Evolutionary conservation across 306 rosid species (phyloP).

Genomic region (Prosopis cineraria): DNA sequence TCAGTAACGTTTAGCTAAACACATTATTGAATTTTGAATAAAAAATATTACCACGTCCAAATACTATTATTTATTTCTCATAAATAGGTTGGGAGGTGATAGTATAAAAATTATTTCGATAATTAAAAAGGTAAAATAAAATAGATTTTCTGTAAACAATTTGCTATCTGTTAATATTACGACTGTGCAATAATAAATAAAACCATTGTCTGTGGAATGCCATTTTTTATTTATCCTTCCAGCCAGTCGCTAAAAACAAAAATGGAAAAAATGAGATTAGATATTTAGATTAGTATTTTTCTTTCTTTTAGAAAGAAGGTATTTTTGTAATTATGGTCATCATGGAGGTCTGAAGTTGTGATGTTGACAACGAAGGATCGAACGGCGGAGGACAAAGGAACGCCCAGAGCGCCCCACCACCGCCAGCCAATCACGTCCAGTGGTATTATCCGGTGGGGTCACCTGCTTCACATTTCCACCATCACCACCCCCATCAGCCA

Average conservation of each 20-base stretch:
- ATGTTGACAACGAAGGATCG: conserved; percentile 43
- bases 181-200: too few species aligned
- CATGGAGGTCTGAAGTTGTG: conserved; percentile 34
- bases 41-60: background rate
- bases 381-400: conserved; percentile 60
- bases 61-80: too few species aligned
- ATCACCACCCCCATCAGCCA: conserved; percentile 37
- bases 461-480: conserved; percentile 54
- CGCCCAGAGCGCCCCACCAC: conserved; percentile 40
- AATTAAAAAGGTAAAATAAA: background rate
- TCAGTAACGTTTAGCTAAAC: background rate
- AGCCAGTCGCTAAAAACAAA: background rate
- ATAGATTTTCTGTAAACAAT: too few species aligned
- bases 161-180: too few species aligned
- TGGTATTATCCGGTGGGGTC: conserved; percentile 78
- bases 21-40: background rate
- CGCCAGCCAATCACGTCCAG: conserved; percentile 55
- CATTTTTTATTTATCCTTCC: background rate
- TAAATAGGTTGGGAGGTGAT: too few species aligned
- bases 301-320: background rate
- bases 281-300: background rate
- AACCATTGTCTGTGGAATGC: background rate
- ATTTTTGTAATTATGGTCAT: conserved; percentile 23
- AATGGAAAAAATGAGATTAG: background rate
- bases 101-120: background rate